Evolutionary conservation across 257 asterid species (phyloP).

Genomic region (Solanum corneliomulleri): DNA sequence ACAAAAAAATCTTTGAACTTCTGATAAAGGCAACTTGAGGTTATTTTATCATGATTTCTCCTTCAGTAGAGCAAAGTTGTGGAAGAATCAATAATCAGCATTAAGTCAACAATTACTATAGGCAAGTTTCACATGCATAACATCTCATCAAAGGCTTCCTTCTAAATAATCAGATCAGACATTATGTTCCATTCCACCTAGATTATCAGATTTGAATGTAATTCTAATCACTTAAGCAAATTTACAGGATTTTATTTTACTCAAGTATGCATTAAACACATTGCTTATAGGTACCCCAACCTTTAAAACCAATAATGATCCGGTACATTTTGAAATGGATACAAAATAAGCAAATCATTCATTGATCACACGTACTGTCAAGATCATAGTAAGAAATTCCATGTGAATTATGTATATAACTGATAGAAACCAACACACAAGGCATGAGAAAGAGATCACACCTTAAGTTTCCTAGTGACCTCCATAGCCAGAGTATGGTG

Average conservation of each 20-base stretch:
- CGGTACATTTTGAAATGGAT: background rate
- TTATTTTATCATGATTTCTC: background rate
- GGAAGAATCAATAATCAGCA: background rate
- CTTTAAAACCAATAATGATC: background rate
- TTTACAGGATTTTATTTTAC: background rate
- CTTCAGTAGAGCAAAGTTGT: background rate
- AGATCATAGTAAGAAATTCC: background rate
- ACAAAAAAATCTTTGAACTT: background rate
- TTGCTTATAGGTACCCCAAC: background rate
- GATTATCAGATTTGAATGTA: background rate
- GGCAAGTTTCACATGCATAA: background rate
- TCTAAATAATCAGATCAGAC: background rate
- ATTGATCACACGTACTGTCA: background rate
- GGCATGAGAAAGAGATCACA: background rate
- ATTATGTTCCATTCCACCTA: background rate
- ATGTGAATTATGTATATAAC: background rate
- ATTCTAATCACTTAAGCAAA: background rate
- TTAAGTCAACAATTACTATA: background rate
- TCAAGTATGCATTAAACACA: background rate
- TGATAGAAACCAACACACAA: background rate
- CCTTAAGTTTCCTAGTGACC: slow-evolving; percentile 53
- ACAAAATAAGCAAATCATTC: background rate
- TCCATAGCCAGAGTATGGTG: slow-evolving; percentile 73
- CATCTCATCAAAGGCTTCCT: background rate
- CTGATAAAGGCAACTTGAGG: background rate